Conservation (phyloP, 495 filamentous ascomycete genomes). For the Penicillium odoratum region DNA sequence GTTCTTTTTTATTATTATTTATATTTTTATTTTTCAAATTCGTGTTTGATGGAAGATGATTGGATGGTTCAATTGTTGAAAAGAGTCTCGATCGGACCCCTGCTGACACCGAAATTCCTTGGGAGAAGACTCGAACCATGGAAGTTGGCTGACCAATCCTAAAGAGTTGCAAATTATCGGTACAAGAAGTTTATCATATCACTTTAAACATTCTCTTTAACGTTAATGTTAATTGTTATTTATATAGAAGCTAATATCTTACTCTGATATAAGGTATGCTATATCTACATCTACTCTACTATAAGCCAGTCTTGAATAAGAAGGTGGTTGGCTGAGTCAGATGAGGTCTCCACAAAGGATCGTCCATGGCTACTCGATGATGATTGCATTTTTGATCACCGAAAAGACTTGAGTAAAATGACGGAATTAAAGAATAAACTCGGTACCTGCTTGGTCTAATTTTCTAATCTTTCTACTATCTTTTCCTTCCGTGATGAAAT, state of each 20-base stretch:
- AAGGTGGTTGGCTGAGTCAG: conserved; percentile 5
- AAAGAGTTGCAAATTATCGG: not conserved
- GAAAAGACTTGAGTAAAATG: not conserved
- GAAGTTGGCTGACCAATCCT: not conserved
- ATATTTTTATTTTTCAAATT: not conserved
- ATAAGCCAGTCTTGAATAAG: not conserved
- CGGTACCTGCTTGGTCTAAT: conserved; percentile 17
- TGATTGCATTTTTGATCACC: conserved; percentile 17
- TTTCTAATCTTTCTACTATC: conserved; percentile 4
- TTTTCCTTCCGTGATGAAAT: conserved; percentile 18
- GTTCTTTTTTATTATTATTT: not conserved
- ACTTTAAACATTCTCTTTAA: not conserved
- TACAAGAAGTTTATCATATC: no score
- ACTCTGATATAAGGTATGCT: no score
- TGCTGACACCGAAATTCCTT: conserved; percentile 2
- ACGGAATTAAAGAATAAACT: conserved; percentile 11
- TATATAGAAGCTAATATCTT: no score
- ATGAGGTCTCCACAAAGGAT: conserved; percentile 21
- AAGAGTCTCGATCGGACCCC: conserved; percentile 5
- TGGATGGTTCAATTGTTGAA: not conserved
- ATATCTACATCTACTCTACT: no score
- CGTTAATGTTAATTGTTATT: not conserved
- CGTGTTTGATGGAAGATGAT: not conserved
- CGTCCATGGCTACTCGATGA: conserved; percentile 28
- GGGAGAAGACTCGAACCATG: conserved; percentile 6